Evolutionary conservation across 768 basidiomycete species (phyloP).

Genomic region (Leucocoprinus leucothites): DNA sequence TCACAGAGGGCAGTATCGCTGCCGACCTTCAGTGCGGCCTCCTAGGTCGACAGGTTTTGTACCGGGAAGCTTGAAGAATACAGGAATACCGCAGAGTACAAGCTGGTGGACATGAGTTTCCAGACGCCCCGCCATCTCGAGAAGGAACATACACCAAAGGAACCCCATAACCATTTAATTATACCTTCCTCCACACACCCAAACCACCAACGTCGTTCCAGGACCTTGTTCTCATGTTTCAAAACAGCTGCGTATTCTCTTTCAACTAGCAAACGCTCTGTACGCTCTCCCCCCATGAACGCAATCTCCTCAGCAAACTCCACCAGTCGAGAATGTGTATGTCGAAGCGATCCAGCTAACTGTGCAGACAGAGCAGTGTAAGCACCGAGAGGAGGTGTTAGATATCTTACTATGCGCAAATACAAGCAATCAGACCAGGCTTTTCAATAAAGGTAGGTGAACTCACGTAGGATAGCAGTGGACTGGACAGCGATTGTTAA

Average conservation of each 20-base stretch:
- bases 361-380: constrained; percentile 89
- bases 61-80: constrained; percentile 87
- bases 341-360: constrained; percentile 84
- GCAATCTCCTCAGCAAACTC: constrained; percentile 90
- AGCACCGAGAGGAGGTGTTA: constrained; percentile 90
- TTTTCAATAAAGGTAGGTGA: background rate
- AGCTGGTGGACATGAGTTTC: constrained; percentile 39
- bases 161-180: constrained; percentile 97
- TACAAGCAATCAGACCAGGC: background rate
- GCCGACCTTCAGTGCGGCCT: constrained; percentile 80
- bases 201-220: constrained; percentile 84
- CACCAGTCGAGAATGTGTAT: constrained; percentile 86
- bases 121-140: background rate
- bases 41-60: constrained; percentile 68
- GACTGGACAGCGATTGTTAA: constrained; percentile 83
- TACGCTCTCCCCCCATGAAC: constrained; percentile 83
- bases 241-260: constrained; percentile 82
- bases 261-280: constrained; percentile 90
- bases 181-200: constrained; percentile 92
- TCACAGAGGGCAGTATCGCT: background rate
- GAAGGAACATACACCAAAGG: constrained; percentile 68
- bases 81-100: constrained; percentile 88
- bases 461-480: constrained; percentile 78
- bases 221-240: constrained; percentile 80
- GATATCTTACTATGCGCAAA: constrained; percentile 62